phyloP scores from a whole-genome alignment of 768 basidiomycete genomes.

The Pulveroboletus sp. region DNA sequence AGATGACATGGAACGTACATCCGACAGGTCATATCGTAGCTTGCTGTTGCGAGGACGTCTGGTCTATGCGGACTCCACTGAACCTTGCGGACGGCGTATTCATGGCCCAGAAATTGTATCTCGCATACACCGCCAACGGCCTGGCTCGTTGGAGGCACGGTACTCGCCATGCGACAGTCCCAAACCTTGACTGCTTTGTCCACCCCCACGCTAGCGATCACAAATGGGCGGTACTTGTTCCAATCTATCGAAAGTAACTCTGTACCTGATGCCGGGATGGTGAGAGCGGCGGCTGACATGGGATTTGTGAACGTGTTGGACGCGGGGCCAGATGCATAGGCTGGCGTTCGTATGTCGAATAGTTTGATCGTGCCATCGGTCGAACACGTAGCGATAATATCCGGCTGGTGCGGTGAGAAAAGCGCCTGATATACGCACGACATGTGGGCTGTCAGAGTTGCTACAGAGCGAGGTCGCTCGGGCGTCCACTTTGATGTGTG shows the following conservation, averaged over 20 bases:
- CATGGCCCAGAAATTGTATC: slow-evolving; percentile 71
- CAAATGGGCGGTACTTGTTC: slow-evolving; percentile 85
- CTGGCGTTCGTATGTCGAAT: slow-evolving; percentile 70
- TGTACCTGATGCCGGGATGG: slow-evolving; percentile 69
- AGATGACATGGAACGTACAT: slow-evolving; percentile 51
- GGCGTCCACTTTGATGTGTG: slow-evolving; percentile 69
- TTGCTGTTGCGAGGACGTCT: slow-evolving; percentile 63
- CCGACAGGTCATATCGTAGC: slow-evolving; percentile 95
- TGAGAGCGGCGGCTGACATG: slow-evolving; percentile 65
- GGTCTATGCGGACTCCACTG: slow-evolving; percentile 83
- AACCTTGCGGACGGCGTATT: slow-evolving; percentile 85
- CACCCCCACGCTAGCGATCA: slow-evolving; percentile 74
- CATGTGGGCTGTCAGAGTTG: slow-evolving; percentile 78
- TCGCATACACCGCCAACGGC: slow-evolving; percentile 72
- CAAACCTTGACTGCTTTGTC: slow-evolving; percentile 75
- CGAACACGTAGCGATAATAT: slow-evolving; percentile 76
- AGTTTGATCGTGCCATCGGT: slow-evolving; percentile 81
- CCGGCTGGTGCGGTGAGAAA: slow-evolving; percentile 90
- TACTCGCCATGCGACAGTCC: slow-evolving; percentile 83
- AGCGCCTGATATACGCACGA: slow-evolving; percentile 86
- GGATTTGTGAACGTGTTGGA: slow-evolving; percentile 61
- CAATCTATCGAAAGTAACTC: slow-evolving; percentile 84
- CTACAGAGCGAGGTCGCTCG: slow-evolving; percentile 70
- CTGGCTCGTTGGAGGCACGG: slow-evolving; percentile 40
- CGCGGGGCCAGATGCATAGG: slow-evolving; percentile 49